Conservation (phyloP, 1,139 yeast species). For the Scheffersomyces lignicola region DNA sequence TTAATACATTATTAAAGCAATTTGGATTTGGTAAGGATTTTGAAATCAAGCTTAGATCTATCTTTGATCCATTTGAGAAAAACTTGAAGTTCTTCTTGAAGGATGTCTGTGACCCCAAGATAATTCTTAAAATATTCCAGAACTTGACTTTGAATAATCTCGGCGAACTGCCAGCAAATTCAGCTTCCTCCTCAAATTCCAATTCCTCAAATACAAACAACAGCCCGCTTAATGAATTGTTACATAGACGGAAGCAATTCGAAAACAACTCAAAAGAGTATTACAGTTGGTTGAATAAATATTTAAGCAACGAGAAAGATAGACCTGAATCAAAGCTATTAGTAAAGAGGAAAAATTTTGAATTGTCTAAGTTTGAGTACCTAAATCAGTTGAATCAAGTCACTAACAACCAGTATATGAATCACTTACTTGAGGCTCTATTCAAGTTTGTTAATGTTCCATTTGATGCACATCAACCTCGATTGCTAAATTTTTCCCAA, state of each 20-base stretch:
- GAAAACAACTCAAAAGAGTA: constrained; percentile 74
- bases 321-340: constrained; percentile 64
- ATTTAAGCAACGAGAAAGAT: constrained; percentile 63
- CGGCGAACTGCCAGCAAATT: constrained; percentile 21
- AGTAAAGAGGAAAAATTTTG: constrained; percentile 60
- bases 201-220: constrained; percentile 6
- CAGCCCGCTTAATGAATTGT: constrained; percentile 19
- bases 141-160: constrained; percentile 13
- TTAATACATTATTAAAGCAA: constrained; percentile 21
- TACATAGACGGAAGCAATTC: constrained; percentile 49
- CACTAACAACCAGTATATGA: constrained; percentile 50
- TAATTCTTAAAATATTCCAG: constrained; percentile 13
- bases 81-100: constrained; percentile 30
- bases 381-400: constrained; percentile 61
- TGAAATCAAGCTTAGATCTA: constrained; percentile 15
- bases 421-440: constrained; percentile 39
- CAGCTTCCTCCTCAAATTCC: constrained; percentile 10
- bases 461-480: constrained; percentile 14
- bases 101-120: constrained; percentile 32
- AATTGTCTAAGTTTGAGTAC: constrained; percentile 70
- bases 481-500: constrained; percentile 19
- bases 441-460: constrained; percentile 35
- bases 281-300: constrained; percentile 72
- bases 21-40: constrained; percentile 25
- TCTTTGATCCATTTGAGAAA: constrained; percentile 36